Percentiles rank a stretch among this genome's conserved stretches.
These are phyloP conservation scores for Xerocomellus dryophilus DNA, from an alignment of 768 basidiomycete genomes.

Conservation along the genomic window DNA sequence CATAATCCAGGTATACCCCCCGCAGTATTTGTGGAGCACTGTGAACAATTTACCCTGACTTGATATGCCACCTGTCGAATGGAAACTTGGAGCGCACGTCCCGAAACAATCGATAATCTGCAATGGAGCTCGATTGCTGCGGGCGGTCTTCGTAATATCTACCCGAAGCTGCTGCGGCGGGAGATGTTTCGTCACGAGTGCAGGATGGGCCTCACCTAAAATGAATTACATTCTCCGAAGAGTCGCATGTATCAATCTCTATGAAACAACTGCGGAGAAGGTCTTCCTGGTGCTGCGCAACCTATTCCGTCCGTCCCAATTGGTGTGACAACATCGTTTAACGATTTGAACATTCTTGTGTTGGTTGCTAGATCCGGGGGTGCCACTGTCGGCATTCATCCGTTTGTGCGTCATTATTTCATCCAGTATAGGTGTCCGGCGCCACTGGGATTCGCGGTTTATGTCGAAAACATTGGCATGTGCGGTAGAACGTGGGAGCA, in stretches of 20 bases:
- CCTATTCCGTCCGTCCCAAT: too few relatives aligned
- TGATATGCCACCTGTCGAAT: too few relatives aligned
- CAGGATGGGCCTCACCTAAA: not conserved
- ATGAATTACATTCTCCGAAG: slow-evolving; percentile 1
- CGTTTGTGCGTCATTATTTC: not conserved
- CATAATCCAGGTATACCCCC: not conserved
- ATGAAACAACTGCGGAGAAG: slow-evolving; percentile 9
- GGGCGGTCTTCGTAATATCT: not conserved
- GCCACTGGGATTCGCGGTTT: not conserved
- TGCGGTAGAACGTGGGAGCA: not conserved
- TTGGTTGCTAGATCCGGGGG: not conserved
- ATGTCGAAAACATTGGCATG: not conserved
- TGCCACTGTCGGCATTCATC: too few relatives aligned
- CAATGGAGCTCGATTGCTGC: not conserved
- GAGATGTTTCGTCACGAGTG: not conserved
- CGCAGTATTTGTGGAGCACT: not conserved
- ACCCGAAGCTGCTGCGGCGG: not conserved
- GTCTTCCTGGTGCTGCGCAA: not conserved
- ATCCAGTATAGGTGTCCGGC: not conserved
- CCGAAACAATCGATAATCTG: not conserved
- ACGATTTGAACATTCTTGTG: not conserved
- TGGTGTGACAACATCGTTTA: not conserved
- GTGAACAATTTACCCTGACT: too few relatives aligned
- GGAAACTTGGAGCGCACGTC: not conserved
- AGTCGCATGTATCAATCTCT: too few relatives aligned